phyloP scores from a whole-genome alignment of 202 grass and related monocot genomes.

The Zoysia matrella region DNA sequence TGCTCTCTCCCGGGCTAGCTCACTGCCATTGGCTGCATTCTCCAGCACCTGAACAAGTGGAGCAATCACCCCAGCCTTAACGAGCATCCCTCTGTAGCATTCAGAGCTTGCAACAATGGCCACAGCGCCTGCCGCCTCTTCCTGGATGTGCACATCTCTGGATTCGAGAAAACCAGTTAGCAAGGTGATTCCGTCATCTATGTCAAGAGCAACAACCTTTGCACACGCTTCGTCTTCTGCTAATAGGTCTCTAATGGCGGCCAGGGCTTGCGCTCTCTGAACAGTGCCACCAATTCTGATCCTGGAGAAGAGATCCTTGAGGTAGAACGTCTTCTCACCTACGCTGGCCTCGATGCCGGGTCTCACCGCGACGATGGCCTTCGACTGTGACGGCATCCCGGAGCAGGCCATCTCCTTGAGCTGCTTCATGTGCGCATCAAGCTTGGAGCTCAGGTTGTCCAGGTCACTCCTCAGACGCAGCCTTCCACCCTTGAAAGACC shows the following conservation, averaged over 20 bases:
- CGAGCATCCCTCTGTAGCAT: constrained; percentile 61
- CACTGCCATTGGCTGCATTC: constrained; percentile 33
- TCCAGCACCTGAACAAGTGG: constrained; percentile 76
- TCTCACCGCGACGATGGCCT: constrained; percentile 65
- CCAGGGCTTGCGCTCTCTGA: constrained; percentile 55
- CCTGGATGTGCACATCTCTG: constrained; percentile 50
- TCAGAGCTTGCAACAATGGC: constrained; percentile 54
- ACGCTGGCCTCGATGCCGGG: constrained; percentile 53
- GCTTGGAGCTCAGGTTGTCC: constrained; percentile 56
- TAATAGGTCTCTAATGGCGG: constrained; percentile 65
- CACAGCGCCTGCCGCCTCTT: constrained; percentile 68
- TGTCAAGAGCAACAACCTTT: constrained; percentile 55
- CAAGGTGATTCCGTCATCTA: constrained; percentile 63
- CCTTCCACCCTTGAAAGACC: constrained; percentile 68
- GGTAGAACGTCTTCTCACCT: constrained; percentile 76
- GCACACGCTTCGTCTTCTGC: constrained; percentile 66
- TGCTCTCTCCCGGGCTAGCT: constrained; percentile 56
- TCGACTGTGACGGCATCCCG: constrained; percentile 29
- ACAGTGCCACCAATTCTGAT: constrained; percentile 59
- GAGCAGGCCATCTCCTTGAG: constrained; percentile 55
- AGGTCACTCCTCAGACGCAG: constrained; percentile 82
- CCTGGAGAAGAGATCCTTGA: constrained; percentile 74
- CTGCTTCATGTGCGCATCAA: constrained; percentile 65
- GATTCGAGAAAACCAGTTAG: constrained; percentile 73
- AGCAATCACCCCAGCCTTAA: constrained; percentile 62